Evolutionary conservation across 352 stramenopile genomes (phyloP).

Genomic region (Globisporangium perplexum): DNA sequence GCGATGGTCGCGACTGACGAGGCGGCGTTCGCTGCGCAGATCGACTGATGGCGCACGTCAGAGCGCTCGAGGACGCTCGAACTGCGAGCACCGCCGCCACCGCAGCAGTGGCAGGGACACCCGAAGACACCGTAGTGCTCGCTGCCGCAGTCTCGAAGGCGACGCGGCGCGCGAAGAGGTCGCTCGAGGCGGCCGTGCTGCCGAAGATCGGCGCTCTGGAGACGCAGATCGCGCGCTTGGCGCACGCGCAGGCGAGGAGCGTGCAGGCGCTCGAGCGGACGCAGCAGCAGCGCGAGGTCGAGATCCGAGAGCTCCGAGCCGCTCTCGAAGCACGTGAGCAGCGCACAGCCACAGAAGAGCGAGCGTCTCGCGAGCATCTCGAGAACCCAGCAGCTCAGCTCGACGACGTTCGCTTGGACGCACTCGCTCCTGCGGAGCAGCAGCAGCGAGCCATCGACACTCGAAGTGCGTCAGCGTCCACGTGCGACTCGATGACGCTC

Average conservation of each 20-base stretch:
- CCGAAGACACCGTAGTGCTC: neutral
- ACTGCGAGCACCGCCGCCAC: too few relatives aligned
- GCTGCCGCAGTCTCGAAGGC: neutral
- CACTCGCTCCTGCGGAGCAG: too few relatives aligned
- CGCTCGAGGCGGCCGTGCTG: neutral
- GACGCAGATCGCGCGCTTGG: neutral
- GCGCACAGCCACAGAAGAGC: neutral
- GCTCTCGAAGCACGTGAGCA: constrained; percentile 12
- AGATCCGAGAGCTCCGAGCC: constrained; percentile 13
- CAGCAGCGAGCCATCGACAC: too few relatives aligned
- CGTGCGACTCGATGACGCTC: neutral
- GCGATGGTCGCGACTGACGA: too few relatives aligned
- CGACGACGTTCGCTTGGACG: too few relatives aligned
- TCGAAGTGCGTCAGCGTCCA: neutral
- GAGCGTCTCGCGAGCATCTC: neutral
- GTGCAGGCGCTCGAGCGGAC: constrained; percentile 8
- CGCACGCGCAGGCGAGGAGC: neutral
- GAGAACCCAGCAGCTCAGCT: neutral
- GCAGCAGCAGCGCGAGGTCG: constrained; percentile 5
- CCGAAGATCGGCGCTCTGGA: neutral
- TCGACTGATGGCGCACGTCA: constrained; percentile 1
- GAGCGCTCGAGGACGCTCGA: neutral
- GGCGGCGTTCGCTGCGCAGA: neutral
- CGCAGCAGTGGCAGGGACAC: too few relatives aligned
- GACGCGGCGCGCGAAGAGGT: neutral